Evolutionary conservation across 2,329 filamentous ascomycete species (phyloP).

Genomic region (Phialocephala sp.): DNA sequence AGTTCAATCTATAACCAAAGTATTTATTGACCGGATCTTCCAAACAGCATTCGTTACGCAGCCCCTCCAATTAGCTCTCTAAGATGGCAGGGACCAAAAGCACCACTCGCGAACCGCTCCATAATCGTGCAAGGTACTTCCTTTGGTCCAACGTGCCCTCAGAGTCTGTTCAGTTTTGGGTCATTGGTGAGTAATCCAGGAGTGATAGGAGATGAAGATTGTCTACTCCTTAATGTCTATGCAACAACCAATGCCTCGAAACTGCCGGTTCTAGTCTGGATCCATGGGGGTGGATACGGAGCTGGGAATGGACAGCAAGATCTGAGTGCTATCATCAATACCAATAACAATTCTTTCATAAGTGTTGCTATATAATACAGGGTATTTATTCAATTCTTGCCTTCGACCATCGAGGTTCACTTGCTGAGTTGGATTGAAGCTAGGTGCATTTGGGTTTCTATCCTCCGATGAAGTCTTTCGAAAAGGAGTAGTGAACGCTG

Average conservation of each 20-base stretch:
- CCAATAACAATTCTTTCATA: constrained; percentile 34
- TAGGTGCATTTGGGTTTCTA: constrained; percentile 44
- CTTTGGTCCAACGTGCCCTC: neutral
- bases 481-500: constrained; percentile 50
- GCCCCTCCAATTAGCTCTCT: neutral
- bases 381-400: constrained; percentile 16
- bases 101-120: neutral
- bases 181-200: neutral
- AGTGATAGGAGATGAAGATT: neutral
- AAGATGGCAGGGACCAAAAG: neutral
- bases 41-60: neutral
- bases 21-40: neutral
- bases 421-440: neutral
- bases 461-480: constrained; percentile 42
- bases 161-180: neutral
- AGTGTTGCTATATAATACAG: constrained; percentile 36
- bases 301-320: constrained; percentile 37
- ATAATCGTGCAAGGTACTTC: neutral
- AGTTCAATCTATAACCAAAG: neutral
- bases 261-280: constrained; percentile 71
- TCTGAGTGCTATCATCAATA: constrained; percentile 1
- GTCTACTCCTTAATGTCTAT: neutral
- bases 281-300: constrained; percentile 69
- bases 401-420: constrained; percentile 10
- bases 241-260: neutral